These are phyloP conservation scores for Ustilago loliicola DNA, from an alignment of 1,284 basidiomycete species.

Conservation along the genomic window DNA sequence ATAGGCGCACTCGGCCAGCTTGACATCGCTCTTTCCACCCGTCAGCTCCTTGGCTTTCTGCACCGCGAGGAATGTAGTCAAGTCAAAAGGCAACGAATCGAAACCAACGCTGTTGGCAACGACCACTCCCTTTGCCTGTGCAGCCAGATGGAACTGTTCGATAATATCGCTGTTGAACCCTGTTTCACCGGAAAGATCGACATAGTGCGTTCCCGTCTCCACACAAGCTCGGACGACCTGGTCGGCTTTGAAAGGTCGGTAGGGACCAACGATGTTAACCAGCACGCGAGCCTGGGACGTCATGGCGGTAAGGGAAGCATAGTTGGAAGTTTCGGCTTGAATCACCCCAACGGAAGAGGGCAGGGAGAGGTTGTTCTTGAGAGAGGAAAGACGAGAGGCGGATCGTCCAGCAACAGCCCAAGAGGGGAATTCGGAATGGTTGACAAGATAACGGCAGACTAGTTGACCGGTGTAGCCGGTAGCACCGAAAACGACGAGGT, in stretches of 20 bases:
- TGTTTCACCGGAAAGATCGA: conserved; percentile 76
- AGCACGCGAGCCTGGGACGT: conserved; percentile 38
- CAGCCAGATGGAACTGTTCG: conserved; percentile 77
- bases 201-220: conserved; percentile 76
- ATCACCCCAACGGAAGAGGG: conserved; percentile 47
- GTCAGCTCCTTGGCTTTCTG: conserved; percentile 73
- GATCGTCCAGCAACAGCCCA: conserved; percentile 65
- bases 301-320: conserved; percentile 46
- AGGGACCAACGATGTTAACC: conserved; percentile 64
- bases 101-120: conserved; percentile 81
- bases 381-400: conserved; percentile 38
- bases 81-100: conserved; percentile 77
- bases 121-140: conserved; percentile 77
- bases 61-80: conserved; percentile 76
- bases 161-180: conserved; percentile 74
- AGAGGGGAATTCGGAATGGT: conserved; percentile 44
- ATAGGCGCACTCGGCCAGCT: conserved; percentile 70
- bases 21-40: conserved; percentile 63
- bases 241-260: conserved; percentile 44
- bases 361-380: conserved; percentile 41
- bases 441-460: conserved; percentile 53
- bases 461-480: conserved; percentile 65
- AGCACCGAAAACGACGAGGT: conserved; percentile 62
- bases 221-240: conserved; percentile 74
- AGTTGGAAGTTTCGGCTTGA: conserved; percentile 46